These are phyloP conservation scores for Leccinum pellstonianum DNA, from an alignment of 768 basidiomycete species.

Conservation along the genomic window DNA sequence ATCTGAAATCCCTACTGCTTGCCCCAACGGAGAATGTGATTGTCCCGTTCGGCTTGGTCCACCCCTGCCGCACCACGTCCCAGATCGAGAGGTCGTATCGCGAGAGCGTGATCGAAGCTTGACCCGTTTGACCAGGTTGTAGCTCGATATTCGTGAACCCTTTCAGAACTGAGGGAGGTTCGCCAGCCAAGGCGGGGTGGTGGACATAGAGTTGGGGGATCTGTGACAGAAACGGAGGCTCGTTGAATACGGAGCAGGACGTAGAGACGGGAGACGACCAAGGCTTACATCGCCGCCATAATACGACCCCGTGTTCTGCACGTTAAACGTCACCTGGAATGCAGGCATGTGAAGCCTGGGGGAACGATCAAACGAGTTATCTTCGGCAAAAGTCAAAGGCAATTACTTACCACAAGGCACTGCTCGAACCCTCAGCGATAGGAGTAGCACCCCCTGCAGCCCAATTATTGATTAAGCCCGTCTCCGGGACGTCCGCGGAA, in stretches of 20 bases:
- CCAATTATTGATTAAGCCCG: conserved; percentile 48
- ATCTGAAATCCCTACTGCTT: conserved; percentile 61
- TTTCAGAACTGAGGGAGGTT: conserved; percentile 69
- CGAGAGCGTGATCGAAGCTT: conserved; percentile 57
- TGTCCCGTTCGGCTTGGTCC: conserved; percentile 64
- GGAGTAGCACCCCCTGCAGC: conserved; percentile 56
- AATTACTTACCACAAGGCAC: conserved; percentile 58
- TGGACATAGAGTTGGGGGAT: conserved; percentile 76
- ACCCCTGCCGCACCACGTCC: conserved; percentile 73
- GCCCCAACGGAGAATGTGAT: conserved; percentile 65
- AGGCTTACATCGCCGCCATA: conserved; percentile 63
- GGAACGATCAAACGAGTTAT: background rate
- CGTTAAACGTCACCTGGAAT: conserved; percentile 58
- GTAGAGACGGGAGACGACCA: background rate
- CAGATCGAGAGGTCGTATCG: conserved; percentile 73
- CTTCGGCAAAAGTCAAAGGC: background rate
- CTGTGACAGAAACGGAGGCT: conserved; percentile 30
- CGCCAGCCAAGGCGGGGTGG: conserved; percentile 58
- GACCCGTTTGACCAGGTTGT: conserved; percentile 43
- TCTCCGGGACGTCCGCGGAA: conserved; percentile 31
- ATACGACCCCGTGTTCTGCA: conserved; percentile 61
- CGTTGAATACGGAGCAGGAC: background rate
- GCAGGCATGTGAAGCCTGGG: conserved; percentile 64
- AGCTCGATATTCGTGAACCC: conserved; percentile 66
- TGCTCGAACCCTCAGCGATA: conserved; percentile 54